phyloP scores from a whole-genome alignment of 2,329 filamentous ascomycete genomes.

The Diplodia seriata region DNA sequence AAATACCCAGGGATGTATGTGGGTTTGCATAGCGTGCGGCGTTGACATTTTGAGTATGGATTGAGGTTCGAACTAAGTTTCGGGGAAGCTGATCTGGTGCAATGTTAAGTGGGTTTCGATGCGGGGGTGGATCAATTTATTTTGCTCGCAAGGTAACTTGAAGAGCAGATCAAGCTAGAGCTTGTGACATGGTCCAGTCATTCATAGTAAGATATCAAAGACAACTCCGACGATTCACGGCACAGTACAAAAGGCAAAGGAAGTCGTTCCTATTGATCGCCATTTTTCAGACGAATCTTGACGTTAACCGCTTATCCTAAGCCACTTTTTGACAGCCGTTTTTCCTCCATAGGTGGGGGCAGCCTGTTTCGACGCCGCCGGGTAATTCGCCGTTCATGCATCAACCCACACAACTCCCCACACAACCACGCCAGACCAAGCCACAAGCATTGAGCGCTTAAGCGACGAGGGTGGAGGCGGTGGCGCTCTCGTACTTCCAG shows the following conservation, averaged over 20 bases:
- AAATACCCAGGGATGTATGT: constrained; percentile 18
- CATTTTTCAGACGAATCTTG: constrained; percentile 17
- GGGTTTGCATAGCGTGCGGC: constrained; percentile 33
- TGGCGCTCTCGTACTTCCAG: constrained; percentile 99
- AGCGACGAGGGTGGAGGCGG: constrained; percentile 90
- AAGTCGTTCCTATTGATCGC: constrained; percentile 30
- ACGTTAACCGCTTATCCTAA: constrained; percentile 28
- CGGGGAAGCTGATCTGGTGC: background rate
- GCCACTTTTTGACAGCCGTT: constrained; percentile 31
- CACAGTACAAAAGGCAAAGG: constrained; percentile 9
- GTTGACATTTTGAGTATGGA: constrained; percentile 28
- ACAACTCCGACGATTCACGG: constrained; percentile 1
- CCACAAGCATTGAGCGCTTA: constrained; percentile 59
- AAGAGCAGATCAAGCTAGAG: background rate
- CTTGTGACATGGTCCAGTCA: background rate
- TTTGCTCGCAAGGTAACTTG: too few relatives aligned
- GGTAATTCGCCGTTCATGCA: constrained; percentile 15
- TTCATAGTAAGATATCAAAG: background rate
- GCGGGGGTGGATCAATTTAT: background rate
- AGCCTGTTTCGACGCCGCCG: constrained; percentile 19
- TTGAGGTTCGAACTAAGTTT: background rate
- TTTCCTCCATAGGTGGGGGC: constrained; percentile 23
- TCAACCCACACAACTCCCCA: constrained; percentile 28
- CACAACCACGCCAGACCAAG: constrained; percentile 5
- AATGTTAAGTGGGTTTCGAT: background rate